Percentiles rank a stretch among this genome's conserved stretches.
These are phyloP conservation scores for Phialemonium atrogriseum DNA, from an alignment of 2,329 filamentous ascomycete genomes.

Conservation along the genomic window DNA sequence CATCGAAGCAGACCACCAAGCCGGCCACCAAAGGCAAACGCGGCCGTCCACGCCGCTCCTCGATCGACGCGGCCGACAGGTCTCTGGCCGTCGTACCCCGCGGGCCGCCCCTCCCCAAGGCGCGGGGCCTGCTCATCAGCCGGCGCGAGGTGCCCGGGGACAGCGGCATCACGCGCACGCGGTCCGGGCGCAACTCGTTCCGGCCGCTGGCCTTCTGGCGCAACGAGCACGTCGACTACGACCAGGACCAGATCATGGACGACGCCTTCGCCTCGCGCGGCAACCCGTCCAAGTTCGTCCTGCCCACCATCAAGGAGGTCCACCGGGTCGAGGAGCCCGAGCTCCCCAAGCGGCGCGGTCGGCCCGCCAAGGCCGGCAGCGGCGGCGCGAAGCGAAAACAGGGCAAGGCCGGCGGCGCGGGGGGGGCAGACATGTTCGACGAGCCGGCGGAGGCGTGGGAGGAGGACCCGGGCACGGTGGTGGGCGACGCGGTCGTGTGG, in stretches of 20 bases:
- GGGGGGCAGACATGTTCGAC: slow-evolving; percentile 29
- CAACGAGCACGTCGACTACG: slow-evolving; percentile 69
- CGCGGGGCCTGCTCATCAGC: slow-evolving; percentile 44
- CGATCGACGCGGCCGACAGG: slow-evolving; percentile 35
- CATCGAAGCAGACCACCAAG: slow-evolving; percentile 10
- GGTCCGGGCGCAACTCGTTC: slow-evolving; percentile 71
- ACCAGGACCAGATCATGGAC: slow-evolving; percentile 44
- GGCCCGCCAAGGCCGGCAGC: slow-evolving; percentile 13
- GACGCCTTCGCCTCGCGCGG: slow-evolving; percentile 34
- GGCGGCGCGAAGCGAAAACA: slow-evolving; percentile 7
- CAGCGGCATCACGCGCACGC: slow-evolving; percentile 44
- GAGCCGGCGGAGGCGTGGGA: slow-evolving; percentile 64
- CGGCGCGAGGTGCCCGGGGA: slow-evolving; percentile 31
- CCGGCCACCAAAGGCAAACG: slow-evolving; percentile 9
- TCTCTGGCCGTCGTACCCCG: slow-evolving; percentile 39
- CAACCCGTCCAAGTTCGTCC: slow-evolving; percentile 39
- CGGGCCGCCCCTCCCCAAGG: slow-evolving; percentile 46
- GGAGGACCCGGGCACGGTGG: slow-evolving; percentile 52
- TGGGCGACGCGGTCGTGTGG: slow-evolving; percentile 57
- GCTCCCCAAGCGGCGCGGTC: not conserved
- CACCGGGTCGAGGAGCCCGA: slow-evolving; percentile 58
- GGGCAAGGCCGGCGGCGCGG: slow-evolving; percentile 15
- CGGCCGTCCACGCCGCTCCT: slow-evolving; percentile 27
- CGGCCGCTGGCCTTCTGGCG: slow-evolving; percentile 79
- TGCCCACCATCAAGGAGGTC: slow-evolving; percentile 68